Percentiles rank a stretch among this genome's conserved stretches.
phyloP scores from a whole-genome alignment of 140 eudicot genomes.

The Anethum foeniculum region DNA sequence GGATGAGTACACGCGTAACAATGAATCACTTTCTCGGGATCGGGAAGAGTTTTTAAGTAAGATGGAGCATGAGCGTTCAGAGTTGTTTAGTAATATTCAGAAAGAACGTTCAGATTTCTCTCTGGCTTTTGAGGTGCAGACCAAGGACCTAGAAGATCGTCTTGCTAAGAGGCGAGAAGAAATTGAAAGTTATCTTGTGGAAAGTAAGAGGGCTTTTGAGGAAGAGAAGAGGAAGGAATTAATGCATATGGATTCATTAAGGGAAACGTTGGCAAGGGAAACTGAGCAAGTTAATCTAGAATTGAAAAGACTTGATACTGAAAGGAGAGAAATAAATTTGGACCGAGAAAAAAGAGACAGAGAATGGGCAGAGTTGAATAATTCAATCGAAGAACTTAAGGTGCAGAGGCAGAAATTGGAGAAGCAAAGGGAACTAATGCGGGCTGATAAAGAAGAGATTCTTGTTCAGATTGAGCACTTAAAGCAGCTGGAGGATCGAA shows the following conservation, averaged over 20 bases:
- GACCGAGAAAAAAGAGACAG: slow-evolving; percentile 80
- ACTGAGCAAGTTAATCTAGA: slow-evolving; percentile 58
- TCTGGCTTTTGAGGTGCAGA: slow-evolving; percentile 63
- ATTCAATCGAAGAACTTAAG: slow-evolving; percentile 69
- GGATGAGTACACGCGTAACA: slow-evolving; percentile 51
- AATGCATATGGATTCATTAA: slow-evolving; percentile 44
- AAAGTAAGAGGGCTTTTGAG: slow-evolving; percentile 56
- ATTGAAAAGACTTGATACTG: slow-evolving; percentile 53
- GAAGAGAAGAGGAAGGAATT: slow-evolving; percentile 79
- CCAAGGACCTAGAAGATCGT: slow-evolving; percentile 57
- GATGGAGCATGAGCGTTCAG: slow-evolving; percentile 66
- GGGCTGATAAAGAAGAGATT: slow-evolving; percentile 60
- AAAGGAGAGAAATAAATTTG: slow-evolving; percentile 60
- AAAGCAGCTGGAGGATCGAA: slow-evolving; percentile 61
- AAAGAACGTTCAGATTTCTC: slow-evolving; percentile 63
- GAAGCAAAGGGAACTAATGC: slow-evolving; percentile 75
- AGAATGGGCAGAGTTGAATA: slow-evolving; percentile 80
- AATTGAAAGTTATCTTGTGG: slow-evolving; percentile 55
- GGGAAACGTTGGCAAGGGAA: slow-evolving; percentile 64
- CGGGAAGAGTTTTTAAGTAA: slow-evolving; percentile 66
- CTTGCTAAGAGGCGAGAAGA: slow-evolving; percentile 83
- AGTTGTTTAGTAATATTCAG: slow-evolving; percentile 69
- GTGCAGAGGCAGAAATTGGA: slow-evolving; percentile 76
- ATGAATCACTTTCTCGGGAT: slow-evolving; percentile 59
- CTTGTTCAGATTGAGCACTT: slow-evolving; percentile 62